These are phyloP conservation scores for Aspergillus kassunensis DNA, from an alignment of 495 filamentous ascomycete species.

Conservation along the genomic window DNA sequence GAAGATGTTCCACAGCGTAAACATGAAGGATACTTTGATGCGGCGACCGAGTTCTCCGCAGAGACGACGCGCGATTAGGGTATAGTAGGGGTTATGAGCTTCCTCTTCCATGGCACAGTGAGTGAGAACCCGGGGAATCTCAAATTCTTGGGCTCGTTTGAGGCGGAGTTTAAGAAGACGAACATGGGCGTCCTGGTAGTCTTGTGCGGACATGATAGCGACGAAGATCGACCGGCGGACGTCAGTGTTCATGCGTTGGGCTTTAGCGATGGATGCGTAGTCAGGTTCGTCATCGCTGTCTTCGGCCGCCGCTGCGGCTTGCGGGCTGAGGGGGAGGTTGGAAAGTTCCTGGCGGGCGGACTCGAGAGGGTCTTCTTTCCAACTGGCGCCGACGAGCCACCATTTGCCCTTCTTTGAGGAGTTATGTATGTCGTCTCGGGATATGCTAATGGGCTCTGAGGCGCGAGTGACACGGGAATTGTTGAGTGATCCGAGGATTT, in stretches of 20 bases:
- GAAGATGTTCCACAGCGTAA: conserved; percentile 82
- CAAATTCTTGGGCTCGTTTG: conserved; percentile 78
- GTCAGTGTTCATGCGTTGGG: conserved; percentile 93
- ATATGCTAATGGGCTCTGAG: conserved; percentile 76
- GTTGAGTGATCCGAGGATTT: conserved; percentile 70
- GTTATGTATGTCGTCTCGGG: conserved; percentile 73
- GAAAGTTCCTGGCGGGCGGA: conserved; percentile 36
- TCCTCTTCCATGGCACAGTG: conserved; percentile 83
- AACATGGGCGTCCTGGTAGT: conserved; percentile 77
- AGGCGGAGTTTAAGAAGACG: conserved; percentile 77
- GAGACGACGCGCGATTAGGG: conserved; percentile 71
- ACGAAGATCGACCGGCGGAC: conserved; percentile 90
- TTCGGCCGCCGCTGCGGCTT: conserved; percentile 17
- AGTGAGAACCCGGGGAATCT: conserved; percentile 83
- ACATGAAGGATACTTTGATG: conserved; percentile 78
- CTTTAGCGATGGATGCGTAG: conserved; percentile 67
- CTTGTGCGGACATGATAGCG: conserved; percentile 79
- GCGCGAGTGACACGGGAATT: conserved; percentile 59
- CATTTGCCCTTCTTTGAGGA: conserved; percentile 89
- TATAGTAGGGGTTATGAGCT: conserved; percentile 89
- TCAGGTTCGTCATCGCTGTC: conserved; percentile 58
- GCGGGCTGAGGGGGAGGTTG: conserved; percentile 11
- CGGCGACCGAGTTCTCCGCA: conserved; percentile 62
- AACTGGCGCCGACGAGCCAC: conserved; percentile 96
- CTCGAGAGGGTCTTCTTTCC: conserved; percentile 52